Base-by-base conservation (phyloP, 2,329 filamentous ascomycete species). In the Proliferodiscus dingleyae region DNA sequence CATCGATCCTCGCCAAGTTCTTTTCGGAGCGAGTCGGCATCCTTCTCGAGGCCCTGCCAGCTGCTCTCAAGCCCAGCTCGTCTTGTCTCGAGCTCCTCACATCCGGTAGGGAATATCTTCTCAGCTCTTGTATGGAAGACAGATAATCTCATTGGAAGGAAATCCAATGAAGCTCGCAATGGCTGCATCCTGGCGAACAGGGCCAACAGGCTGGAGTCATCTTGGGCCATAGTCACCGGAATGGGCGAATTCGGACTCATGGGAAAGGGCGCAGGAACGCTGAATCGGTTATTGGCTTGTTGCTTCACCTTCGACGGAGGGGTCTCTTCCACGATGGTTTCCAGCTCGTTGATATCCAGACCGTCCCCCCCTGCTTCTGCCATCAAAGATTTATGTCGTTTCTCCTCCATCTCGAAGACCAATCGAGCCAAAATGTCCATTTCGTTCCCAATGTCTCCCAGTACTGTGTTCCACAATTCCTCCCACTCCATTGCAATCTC, bases 401-500 rank as follows among this genome's bases (percentile, higher is more conserved):
- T 85, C 68, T 97, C 93, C 65, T 98, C 93, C 89, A 97, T 95
- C 66, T 97, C 90, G 60, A 97, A 97, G 23, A 97, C 87, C 38
- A 95, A 71, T 30, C 86, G 77, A 59, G 79, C 81, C 13, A 95
- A 73, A 36, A 85, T 83, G 53, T 93, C 87, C 61, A 89, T 83
- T 68, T 98, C 93, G 51, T 84, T 81, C 42, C 90, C 87, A 50
- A 97, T 95, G 63, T 97, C 91, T 36, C 90, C 91, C 2, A 98
- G 73, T 3, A 97, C 91, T 53, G 79, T 88, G 58, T 89, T 89
- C 91, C 93, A 97, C 28, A 98, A 74, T 68, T 97, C 90, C 65
- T 96, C 90, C 91, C 91, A 98, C 63, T 98, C 93, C 89, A 97
- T 95, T 37, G 93, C 93, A 47, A 95, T 82, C 66, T 97, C 93